Conservation (phyloP, 192 early-diverging fungal species). For the Coemansia sp. region DNA sequence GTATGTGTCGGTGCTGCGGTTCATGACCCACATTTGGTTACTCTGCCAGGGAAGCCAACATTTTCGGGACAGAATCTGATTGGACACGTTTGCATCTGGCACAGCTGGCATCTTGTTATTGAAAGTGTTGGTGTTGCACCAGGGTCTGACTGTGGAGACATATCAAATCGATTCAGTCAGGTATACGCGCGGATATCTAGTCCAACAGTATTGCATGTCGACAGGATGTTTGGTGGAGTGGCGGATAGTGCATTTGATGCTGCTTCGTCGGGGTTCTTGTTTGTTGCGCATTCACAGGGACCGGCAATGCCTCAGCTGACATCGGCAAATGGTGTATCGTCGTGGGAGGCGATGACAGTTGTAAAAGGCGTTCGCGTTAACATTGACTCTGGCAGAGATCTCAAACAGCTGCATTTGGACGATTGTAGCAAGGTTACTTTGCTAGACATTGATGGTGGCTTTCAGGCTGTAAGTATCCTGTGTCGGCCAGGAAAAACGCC, state of each 20-base stretch:
- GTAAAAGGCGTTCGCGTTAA: constrained; percentile 11
- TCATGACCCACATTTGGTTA: neutral
- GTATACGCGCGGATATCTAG: constrained; percentile 16
- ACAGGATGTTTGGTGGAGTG: constrained; percentile 25
- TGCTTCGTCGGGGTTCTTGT: constrained; percentile 12
- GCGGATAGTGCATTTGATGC: neutral
- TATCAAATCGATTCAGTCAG: constrained; percentile 10
- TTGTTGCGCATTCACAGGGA: constrained; percentile 22
- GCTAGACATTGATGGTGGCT: neutral
- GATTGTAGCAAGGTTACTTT: neutral
- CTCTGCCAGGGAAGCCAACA: neutral
- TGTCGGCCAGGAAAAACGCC: constrained; percentile 12
- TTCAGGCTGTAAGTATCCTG: constrained; percentile 11
- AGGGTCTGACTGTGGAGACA: neutral
- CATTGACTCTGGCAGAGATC: neutral
- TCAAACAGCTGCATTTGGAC: neutral
- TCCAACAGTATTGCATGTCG: constrained; percentile 12
- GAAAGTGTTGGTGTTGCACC: constrained; percentile 15
- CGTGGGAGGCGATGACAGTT: neutral
- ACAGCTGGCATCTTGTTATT: constrained; percentile 22
- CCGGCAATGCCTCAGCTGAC: constrained; percentile 2
- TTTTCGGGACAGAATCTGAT: constrained; percentile 33
- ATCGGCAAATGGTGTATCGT: neutral
- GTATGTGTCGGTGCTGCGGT: constrained; percentile 12
- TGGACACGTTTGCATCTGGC: constrained; percentile 39